These are phyloP conservation scores for Xanthoceras sorbifolium DNA, from an alignment of 345 rosid species.

Conservation along the genomic window DNA sequence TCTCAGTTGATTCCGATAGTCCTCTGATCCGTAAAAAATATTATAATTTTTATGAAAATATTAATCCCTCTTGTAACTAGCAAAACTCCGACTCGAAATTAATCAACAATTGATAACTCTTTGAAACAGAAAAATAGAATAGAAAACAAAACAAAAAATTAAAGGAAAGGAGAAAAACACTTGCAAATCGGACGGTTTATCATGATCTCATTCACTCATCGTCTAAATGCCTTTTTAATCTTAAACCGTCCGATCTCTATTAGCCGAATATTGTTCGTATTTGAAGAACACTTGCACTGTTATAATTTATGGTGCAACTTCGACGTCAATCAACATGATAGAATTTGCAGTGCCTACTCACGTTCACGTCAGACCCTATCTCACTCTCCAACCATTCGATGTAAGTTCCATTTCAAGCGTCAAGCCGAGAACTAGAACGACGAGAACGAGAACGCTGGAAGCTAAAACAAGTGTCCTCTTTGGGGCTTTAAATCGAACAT, in stretches of 20 bases:
- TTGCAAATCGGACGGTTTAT: no score
- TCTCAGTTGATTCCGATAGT: no score
- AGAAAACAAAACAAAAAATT: no score
- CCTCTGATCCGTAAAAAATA: no score
- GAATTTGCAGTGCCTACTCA: conserved; percentile 22
- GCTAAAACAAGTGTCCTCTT: neutral
- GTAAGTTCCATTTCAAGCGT: conserved; percentile 16
- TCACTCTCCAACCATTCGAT: neutral
- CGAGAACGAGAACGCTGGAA: conserved; percentile 4
- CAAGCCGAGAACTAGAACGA: conserved; percentile 8
- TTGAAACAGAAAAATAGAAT: no score
- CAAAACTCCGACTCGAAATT: no score
- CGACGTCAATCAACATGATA: conserved; percentile 21
- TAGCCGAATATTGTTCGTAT: neutral
- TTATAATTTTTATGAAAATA: no score
- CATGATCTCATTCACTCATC: no score
- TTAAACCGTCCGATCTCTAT: neutral
- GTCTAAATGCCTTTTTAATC: neutral
- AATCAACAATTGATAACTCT: no score
- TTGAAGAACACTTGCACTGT: neutral
- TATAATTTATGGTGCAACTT: neutral
- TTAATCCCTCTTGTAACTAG: no score
- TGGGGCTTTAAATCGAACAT: conserved; percentile 55
- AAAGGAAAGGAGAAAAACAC: no score
- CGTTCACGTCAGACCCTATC: conserved; percentile 9